Evolutionary conservation across 78 protist genomes (phyloP), one percentile per base, ranked within the genome.

Genomic region (Monosiga brevicollis): DNA sequence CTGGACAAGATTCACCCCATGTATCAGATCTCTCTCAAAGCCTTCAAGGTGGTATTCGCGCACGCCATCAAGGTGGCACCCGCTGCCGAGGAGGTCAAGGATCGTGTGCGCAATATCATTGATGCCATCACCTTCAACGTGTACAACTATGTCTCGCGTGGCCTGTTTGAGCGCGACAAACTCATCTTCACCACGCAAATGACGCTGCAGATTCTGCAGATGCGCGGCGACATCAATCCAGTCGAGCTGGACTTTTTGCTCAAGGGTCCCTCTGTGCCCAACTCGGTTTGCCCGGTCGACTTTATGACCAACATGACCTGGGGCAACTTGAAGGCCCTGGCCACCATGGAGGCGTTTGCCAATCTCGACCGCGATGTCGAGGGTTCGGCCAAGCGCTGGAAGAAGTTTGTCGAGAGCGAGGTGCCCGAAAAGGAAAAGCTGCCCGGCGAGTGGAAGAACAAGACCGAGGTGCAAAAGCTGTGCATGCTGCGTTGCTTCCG

Each of bases 391-490:
- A 93, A 92, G 85, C 78, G 95, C 25, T 95, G 93, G 93, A 73
- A 76, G 41, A 92, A 91, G 55, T 93, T 94, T 91, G 78, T 62
- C 80, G 91, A 89, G 74, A 0, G 0, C 32, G 91, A 83, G 77
- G 35, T 36, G 36, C 97, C 97, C 34, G 97, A 95, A 85, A 81
- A 83, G 41, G 39, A 73, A 49, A 80, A 90, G 35, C 79, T 95
- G 36, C 97, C 97, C 6, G 76, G 71, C 9, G 95, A 95, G 55
- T 93, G 94, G 94, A 90, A 90, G 89, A 89, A 90, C 78, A 70
- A 83, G 43, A 11, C 78, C n/a, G 82, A 15, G 42, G 35, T 80
- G 88, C 88, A 87, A 40, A 32, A 62, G 76, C 85, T 95, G 83
- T 54, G 86, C 43, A 37, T 95, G 75, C 25, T 96, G 23, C 88